Evolutionary conservation across 441 rosid genomes (phyloP).

Genomic region (Bruguiera hainesii): DNA sequence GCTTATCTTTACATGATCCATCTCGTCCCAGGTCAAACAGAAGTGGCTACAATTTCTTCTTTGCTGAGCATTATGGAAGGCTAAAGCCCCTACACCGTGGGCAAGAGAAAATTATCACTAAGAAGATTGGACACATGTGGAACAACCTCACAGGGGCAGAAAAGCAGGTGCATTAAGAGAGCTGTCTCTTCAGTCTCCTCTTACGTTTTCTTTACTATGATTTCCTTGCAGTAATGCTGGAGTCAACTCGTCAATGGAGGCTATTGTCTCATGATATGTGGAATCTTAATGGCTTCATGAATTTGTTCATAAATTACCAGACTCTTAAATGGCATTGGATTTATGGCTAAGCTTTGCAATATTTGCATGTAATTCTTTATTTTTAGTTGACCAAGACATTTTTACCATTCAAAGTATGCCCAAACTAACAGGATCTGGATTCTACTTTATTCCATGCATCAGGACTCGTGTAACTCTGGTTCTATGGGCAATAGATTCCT

Average conservation of each 20-base stretch:
- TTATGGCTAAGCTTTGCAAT: not conserved
- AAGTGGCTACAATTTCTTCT: constrained; percentile 79
- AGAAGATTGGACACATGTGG: constrained; percentile 71
- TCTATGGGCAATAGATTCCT: too few relatives aligned
- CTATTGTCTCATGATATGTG: too few relatives aligned
- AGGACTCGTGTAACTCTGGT: too few relatives aligned
- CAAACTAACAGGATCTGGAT: too few relatives aligned
- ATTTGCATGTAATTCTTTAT: not conserved
- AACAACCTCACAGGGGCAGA: constrained; percentile 69
- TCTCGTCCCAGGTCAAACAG: constrained; percentile 64
- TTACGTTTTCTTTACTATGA: not conserved
- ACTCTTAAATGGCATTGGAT: not conserved
- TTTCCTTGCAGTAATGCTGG: too few relatives aligned
- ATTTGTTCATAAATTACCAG: not conserved
- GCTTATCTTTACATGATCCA: constrained; percentile 45
- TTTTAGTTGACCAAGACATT: not conserved
- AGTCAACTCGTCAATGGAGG: not conserved
- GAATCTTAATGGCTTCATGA: not conserved
- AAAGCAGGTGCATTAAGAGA: constrained; percentile 47
- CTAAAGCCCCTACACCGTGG: constrained; percentile 56
- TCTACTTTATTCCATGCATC: too few relatives aligned
- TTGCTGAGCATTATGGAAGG: constrained; percentile 59
- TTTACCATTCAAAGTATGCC: too few relatives aligned
- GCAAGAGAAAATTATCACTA: constrained; percentile 56
- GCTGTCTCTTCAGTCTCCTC: not conserved